Base-by-base conservation (phyloP, 139 green algal species). In the Chlamydomonas sp. region DNA sequence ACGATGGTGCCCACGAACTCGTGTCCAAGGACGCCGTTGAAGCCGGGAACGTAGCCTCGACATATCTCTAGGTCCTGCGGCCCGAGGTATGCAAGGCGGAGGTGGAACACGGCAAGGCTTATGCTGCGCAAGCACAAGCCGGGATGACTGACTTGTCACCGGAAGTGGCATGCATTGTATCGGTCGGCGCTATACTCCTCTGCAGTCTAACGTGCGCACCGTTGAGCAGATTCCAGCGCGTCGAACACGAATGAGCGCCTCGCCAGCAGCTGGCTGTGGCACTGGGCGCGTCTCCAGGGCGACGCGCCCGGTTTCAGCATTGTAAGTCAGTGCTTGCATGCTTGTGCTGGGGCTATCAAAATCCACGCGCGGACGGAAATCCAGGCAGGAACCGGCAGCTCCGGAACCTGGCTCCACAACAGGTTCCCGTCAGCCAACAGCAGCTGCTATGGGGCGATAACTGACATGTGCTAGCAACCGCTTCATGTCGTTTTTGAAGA, bases 41-140 rank as follows among this genome's bases (percentile, higher is more conserved):
- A 98, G 14, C n/a, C 93, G 0, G 93, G 92, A 17, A 97, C 93
- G 72, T 98, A 98, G 20, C 95, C 95, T 1, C 87, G 85, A 2
- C 91, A 90, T 9, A 98, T 96, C 85, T 98, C 92, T 1, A 97
- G 83, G 84, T 98, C 95, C 92, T 94, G 87, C 31, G 64, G 79
- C 63, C 9, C 17, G 63, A n/a, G 15, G 3, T 17, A 12, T 7
- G 31, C 62, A 68, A 2, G 18, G 6, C 4, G 4, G 20, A 68
- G 80, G 20, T 77, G 66, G 4, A 31, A 14, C n/a, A 67, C 3
- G 31, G 62, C 31, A 15, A 61, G 10, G 17, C 31, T 74, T 15
- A 2, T 16, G 18, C 14, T 62, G 62, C 3, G 7, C 2, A 6
- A 68, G 5, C 4, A 31, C 5, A 3, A 20, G 60, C 3, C 7